Evolutionary conservation across 768 basidiomycete genomes (phyloP), one percentile per base, ranked within the genome.

Genomic region (Pisolithus albus): DNA sequence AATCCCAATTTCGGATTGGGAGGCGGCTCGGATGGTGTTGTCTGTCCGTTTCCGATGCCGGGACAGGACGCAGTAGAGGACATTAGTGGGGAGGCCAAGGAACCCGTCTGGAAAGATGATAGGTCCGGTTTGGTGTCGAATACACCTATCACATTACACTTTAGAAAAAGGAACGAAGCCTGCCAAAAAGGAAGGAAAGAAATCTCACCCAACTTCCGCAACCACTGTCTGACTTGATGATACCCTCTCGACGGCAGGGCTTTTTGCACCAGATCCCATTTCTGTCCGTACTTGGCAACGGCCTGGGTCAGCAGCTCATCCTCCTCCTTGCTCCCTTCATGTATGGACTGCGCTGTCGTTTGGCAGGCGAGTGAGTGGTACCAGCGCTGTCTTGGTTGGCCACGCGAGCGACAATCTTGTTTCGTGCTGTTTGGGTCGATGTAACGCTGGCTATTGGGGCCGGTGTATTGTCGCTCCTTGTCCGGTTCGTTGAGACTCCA

Each of bases 201-300:
- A 18, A 23, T 50, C 67, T 40, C 42, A 67, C 73, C 71, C 2
- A 72, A 51, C 51, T 72, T 73, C 42, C 72, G 62, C 49, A 73
- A 57, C 71, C 73, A 74, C n/a, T 73, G 72, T 2, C 72, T 68
- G 39, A 74, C 72, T 57, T 74, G 72, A 48, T 74, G 72, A 47
- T 73, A 73, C 1, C 72, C 70, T 46, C 73, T 58, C 36, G 70
- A 70, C 19, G 71, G 69, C 41, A 74, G 52, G 7, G 68, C 68
- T 44, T 71, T 72, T 60, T 72, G 71, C 28, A 75, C 70, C 46
- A 73, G 47, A 39, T 74, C 70, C 70, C 70, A 65, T 52, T 68
- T 62, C 51, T 72, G 70, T 28, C 71, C 70, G 24, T 72, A 61
- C 57, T 72, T 72, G 5, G 67, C 62, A 3, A 72, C 71, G 5